Base-by-base conservation (phyloP, 2,329 filamentous ascomycete genomes). In the Pseudocercospora cruenta region DNA sequence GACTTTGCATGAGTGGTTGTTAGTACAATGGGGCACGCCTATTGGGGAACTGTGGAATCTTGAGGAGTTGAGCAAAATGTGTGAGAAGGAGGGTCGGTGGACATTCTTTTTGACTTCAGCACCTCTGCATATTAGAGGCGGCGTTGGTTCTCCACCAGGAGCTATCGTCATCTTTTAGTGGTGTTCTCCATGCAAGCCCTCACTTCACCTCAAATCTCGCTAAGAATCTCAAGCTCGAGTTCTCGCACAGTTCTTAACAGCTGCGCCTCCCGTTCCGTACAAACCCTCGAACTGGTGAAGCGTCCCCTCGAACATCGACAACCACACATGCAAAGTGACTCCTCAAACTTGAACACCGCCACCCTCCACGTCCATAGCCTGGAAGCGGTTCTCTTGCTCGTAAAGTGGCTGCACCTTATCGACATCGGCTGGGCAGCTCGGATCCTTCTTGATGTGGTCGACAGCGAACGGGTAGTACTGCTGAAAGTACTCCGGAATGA, bases 11-110 rank as follows among this genome's bases (percentile, higher is more conserved):
- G 74, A 78, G 58, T 78, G 72, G 73, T 71, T 77, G 22, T 72
- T 81, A 5, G 72, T 73, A 19, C 70, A 79, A 14, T 79, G 78
- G 55, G 81, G 80, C 0, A 76, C 79, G 66, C 78, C 78, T 3
- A 78, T 82, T 31, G 80, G 64, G 9, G 80, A 82, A 57, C 69
- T 82, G 47, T 82, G 79, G 76, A 77, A 80, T 67, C 67, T 82
- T 2, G 77, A 82, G 51, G 69, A 66, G 0, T 65, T 83, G 59
- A 73, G 76, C 4, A 71, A 76, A 60, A 47, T 78, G 19, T 82
- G 80, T 62, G 64, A 71, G 60, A 72, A 72, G 66, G 69, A 73
- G 62, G 65, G 73, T 24, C 71, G 77, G 39, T 82, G 77, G 70
- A 76, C 74, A 1, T 83, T 82, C 69, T 77, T 83, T 39, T 67